These are phyloP conservation scores for Solanum pennellii DNA, from an alignment of 257 asterid genomes.

Conservation along the genomic window DNA sequence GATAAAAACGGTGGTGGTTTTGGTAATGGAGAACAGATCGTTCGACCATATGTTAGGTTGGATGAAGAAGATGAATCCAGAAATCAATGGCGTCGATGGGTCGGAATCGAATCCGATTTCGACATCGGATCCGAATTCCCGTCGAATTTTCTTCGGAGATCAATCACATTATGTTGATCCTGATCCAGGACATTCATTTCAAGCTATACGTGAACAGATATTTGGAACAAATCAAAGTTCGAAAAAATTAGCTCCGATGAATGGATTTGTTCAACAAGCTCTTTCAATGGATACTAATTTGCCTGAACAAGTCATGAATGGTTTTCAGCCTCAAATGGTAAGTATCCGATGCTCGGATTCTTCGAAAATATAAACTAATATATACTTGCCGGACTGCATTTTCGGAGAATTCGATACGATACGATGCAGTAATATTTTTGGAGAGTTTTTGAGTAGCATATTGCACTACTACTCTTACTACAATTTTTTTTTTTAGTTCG, in stretches of 20 bases:
- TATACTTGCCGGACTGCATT: too few species aligned
- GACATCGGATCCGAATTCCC: constrained; percentile 38
- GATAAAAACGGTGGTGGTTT: constrained; percentile 71
- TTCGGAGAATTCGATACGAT: too few species aligned
- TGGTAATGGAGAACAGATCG: constrained; percentile 96
- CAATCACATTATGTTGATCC: constrained; percentile 72
- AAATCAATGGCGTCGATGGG: constrained; percentile 72
- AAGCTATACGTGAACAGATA: constrained; percentile 74
- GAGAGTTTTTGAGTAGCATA: not conserved
- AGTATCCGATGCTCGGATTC: not conserved
- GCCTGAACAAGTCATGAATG: constrained; percentile 76
- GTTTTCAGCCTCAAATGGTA: constrained; percentile 72
- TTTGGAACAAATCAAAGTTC: constrained; percentile 60
- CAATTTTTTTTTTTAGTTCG: too few species aligned
- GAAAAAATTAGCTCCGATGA: constrained; percentile 43
- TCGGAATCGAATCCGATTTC: constrained; percentile 50
- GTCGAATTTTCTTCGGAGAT: constrained; percentile 30
- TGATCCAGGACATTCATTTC: constrained; percentile 91
- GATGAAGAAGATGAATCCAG: constrained; percentile 81
- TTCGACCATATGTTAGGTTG: constrained; percentile 96
- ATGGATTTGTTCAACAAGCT: constrained; percentile 89
- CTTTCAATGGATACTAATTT: constrained; percentile 48
- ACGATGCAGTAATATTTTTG: not conserved
- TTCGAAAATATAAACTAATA: too few species aligned
- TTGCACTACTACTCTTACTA: not conserved